A percentile compares a stretch with the other conserved stretches of the same genome.
These are phyloP conservation scores for Fusarium concolor DNA, from an alignment of 2,329 filamentous ascomycete genomes.

Conservation along the genomic window DNA sequence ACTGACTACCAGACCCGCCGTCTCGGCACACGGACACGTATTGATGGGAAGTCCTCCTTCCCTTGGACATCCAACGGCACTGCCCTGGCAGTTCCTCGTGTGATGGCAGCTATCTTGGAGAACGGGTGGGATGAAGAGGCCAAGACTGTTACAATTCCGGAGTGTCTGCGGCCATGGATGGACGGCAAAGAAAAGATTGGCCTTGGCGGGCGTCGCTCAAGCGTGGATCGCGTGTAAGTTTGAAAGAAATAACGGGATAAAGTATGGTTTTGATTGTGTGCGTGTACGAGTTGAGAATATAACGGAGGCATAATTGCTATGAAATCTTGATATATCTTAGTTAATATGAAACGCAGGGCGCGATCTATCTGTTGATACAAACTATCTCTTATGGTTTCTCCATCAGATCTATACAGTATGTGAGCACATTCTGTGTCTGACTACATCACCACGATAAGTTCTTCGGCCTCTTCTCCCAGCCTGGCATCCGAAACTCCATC, in stretches of 20 bases:
- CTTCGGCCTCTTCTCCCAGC: conserved; percentile 38
- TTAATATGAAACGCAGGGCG: conserved; percentile 27
- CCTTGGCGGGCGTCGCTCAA: conserved; percentile 46
- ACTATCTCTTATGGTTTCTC: neutral
- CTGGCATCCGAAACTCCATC: conserved; percentile 45
- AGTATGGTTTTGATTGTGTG: conserved; percentile 13
- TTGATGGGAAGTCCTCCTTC: conserved; percentile 71
- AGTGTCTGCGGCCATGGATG: conserved; percentile 87
- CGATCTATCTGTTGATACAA: conserved; percentile 13
- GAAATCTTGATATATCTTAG: conserved; percentile 28
- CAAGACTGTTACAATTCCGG: conserved; percentile 77
- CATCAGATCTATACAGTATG: neutral
- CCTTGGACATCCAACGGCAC: conserved; percentile 96
- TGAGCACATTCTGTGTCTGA: neutral
- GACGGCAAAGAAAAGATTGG: conserved; percentile 76
- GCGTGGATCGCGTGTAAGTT: conserved; percentile 47
- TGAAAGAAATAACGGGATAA: neutral
- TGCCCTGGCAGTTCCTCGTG: conserved; percentile 88
- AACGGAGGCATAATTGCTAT: conserved; percentile 16
- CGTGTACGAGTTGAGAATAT: conserved; percentile 27
- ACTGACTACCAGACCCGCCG: conserved; percentile 93
- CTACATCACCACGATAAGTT: conserved; percentile 22
- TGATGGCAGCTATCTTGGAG: conserved; percentile 89
- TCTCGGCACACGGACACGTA: conserved; percentile 78
- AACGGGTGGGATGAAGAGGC: conserved; percentile 84